Evolutionary conservation across 2,329 filamentous ascomycete genomes (phyloP), one percentile per base, ranked within the genome.

Genomic region (Septoria petroselini): DNA sequence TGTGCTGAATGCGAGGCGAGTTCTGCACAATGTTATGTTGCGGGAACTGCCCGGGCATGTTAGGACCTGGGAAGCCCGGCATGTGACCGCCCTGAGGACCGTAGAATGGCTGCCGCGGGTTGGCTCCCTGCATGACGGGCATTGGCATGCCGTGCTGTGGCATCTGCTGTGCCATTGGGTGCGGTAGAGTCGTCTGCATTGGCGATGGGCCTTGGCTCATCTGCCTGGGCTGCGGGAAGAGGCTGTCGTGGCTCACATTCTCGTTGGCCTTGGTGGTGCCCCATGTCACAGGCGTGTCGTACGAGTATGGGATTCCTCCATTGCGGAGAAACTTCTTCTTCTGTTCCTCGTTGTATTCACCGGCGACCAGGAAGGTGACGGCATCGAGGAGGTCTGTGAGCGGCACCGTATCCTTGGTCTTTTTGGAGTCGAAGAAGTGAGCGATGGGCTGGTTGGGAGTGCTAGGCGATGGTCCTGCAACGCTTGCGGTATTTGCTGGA

Each of bases 271-370:
- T 73, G 18, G 83, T 71, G 52, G 83, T 81, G 53, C 86, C 83
- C 91, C 93, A 98, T 0, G 85, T 91, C 0, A 90, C 90, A 8
- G 78, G 75, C 1, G 93, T 97, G 61, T 89, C 85, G 69, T 85
- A 96, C 3, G 91, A 84, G 21, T 86, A 85, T 30, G 86, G 85
- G 45, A 96, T 80, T n/a, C 89, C 90, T 39, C 84, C 85, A 63
- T 93, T 95, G 50, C 83, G 79, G 29, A 82, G 77, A 75, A 84
- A 90, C 55, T 86, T 79, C 48, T 74, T 72, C 41, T 77, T 73
- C 35, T 73, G 68, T 12, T 68, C 68, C n/a, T 74, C 69, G 17
- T 68, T 70, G 53, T 81, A 78, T 67, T 88, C 89, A 8, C 45
- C 52, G 11, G 50, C 54, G 66, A 83, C 83, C 66, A 88, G 76